Conservation (phyloP, 257 asterid genomes). For the Echites panduratus region DNA sequence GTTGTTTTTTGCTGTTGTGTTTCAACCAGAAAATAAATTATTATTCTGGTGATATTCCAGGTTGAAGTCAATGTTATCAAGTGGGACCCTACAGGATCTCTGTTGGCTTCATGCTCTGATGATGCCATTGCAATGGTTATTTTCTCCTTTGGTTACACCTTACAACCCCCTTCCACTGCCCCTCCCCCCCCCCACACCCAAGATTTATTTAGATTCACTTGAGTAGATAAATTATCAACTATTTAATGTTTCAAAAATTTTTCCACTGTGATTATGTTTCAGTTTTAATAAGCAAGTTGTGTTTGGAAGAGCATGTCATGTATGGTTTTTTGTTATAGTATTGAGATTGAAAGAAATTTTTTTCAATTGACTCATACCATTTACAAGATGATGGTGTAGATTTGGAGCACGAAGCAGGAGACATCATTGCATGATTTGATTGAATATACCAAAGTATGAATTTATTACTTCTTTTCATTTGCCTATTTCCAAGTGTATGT, state of each 20-base stretch:
- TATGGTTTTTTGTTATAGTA: background rate
- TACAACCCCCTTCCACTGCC: too few species aligned
- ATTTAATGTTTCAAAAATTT: background rate
- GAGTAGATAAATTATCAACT: background rate
- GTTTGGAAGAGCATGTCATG: background rate
- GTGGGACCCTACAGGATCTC: conserved; percentile 95
- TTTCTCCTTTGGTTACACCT: too few species aligned
- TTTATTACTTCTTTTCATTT: background rate
- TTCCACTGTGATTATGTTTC: background rate
- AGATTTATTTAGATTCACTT: background rate
- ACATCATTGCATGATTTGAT: conserved; percentile 66
- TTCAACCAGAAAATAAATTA: too few species aligned
- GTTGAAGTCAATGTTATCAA: conserved; percentile 95
- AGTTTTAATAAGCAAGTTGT: background rate
- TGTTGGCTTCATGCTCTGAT: conserved; percentile 95
- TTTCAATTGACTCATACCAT: conserved; percentile 10
- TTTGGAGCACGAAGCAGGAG: conserved; percentile 87
- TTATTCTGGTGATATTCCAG: conserved; percentile 33
- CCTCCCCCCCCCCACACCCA: too few species aligned
- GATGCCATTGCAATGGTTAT: conserved; percentile 90
- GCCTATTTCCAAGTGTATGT: conserved; percentile 6
- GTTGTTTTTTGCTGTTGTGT: background rate
- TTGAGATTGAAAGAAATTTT: background rate
- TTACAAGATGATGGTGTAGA: conserved; percentile 38
- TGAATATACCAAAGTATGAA: conserved; percentile 68